Evolutionary conservation across 208 protist genomes (phyloP).

Genomic region (Naegleria fowleri): DNA sequence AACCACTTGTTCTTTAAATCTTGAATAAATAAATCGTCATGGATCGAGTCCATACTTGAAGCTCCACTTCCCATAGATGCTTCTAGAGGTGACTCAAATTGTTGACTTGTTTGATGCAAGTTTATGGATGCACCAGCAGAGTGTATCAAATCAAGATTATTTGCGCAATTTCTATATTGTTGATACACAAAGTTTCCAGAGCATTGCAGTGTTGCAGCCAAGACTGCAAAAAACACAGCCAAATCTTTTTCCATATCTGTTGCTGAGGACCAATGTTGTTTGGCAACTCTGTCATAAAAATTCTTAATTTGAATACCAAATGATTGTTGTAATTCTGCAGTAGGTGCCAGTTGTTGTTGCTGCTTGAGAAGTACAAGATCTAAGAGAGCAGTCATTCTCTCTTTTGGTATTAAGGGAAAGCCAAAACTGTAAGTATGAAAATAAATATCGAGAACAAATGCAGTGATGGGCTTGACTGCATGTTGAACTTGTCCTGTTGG

Average conservation of each 20-base stretch:
- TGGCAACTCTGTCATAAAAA: background rate
- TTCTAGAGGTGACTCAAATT: background rate
- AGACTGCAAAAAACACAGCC: background rate
- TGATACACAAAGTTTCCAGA: background rate
- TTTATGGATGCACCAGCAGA: background rate
- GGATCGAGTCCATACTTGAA: background rate
- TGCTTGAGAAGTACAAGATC: background rate
- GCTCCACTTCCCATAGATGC: background rate
- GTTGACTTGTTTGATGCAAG: background rate
- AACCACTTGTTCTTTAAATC: background rate
- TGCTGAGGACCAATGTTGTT: background rate
- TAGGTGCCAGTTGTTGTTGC: background rate
- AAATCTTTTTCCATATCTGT: background rate
- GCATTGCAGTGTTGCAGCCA: background rate
- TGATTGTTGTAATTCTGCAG: background rate
- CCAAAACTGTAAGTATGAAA: background rate
- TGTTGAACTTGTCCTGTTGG: background rate
- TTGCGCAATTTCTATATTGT: background rate
- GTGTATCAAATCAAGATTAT: background rate
- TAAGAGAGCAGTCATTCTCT: background rate
- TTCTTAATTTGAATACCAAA: background rate
- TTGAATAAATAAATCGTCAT: constrained; percentile 1
- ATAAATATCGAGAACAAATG: background rate
- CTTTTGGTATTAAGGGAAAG: background rate
- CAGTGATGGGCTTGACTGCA: background rate